phyloP scores from a whole-genome alignment of 2,329 filamentous ascomycete species.

The Fusarium mexicanum region DNA sequence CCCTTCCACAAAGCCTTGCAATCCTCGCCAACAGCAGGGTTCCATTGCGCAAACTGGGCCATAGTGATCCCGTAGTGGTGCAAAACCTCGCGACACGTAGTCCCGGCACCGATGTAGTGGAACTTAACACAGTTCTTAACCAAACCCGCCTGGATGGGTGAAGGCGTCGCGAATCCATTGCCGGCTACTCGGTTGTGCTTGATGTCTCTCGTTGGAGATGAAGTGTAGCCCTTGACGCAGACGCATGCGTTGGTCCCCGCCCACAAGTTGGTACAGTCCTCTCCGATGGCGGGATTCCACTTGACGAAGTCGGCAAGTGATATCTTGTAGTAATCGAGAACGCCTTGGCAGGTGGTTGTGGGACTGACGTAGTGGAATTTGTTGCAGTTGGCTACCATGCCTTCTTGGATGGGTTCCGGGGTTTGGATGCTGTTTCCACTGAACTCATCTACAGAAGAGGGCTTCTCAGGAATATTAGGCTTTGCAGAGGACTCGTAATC shows the following conservation, averaged over 20 bases:
- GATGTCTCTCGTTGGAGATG: background rate
- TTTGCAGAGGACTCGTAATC: background rate
- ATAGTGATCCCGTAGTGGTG: slow-evolving; percentile 5
- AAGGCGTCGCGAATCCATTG: background rate
- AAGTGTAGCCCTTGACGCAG: background rate
- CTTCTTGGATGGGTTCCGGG: background rate
- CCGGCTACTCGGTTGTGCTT: background rate
- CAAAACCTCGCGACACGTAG: background rate
- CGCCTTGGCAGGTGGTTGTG: background rate
- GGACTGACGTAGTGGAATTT: background rate
- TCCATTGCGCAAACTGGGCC: slow-evolving; percentile 1
- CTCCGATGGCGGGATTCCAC: background rate
- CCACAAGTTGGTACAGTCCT: background rate
- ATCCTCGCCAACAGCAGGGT: background rate
- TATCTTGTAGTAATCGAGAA: background rate
- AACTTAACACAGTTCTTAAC: slow-evolving; percentile 13
- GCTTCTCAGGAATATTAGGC: background rate
- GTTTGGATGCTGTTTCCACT: background rate
- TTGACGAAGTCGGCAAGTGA: background rate
- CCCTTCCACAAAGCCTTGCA: background rate
- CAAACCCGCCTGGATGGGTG: background rate
- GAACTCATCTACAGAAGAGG: background rate
- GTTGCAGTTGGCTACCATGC: slow-evolving; percentile 3
- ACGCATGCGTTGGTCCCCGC: background rate
- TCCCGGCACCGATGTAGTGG: background rate